Conservation (phyloP, 768 basidiomycete genomes). For the Hygrophorus russula region DNA sequence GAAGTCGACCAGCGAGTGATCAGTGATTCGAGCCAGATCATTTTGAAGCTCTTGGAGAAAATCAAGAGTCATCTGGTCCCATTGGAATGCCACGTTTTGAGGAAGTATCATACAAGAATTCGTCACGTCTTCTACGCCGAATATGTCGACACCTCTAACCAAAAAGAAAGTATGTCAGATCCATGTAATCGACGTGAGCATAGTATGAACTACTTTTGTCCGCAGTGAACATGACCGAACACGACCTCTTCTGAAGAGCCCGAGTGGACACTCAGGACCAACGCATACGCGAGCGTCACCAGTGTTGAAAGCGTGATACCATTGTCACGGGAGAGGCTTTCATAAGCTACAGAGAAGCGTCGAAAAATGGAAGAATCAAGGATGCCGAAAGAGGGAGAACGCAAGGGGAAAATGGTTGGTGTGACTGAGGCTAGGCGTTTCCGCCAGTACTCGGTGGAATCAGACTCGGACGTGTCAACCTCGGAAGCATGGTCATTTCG, state of each 20-base stretch:
- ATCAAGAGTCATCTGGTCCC: slow-evolving; percentile 2
- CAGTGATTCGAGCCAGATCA: background rate
- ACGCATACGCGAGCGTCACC: slow-evolving; percentile 2
- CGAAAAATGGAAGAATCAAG: slow-evolving; percentile 1
- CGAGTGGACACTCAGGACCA: slow-evolving; percentile 2
- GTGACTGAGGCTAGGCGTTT: background rate
- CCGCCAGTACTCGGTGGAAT: background rate
- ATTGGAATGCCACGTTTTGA: background rate
- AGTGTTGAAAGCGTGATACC: background rate
- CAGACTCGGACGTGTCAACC: too few species aligned
- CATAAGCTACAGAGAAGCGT: background rate
- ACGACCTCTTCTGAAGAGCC: slow-evolving; percentile 1
- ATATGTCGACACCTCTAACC: background rate
- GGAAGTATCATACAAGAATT: background rate
- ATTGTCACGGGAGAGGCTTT: background rate
- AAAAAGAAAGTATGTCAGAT: background rate
- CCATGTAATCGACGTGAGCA: background rate
- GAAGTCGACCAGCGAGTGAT: background rate
- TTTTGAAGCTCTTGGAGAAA: background rate
- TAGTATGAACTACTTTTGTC: background rate
- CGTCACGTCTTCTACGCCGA: background rate
- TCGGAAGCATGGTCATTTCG: background rate
- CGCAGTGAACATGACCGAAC: background rate
- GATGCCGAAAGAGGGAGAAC: background rate
- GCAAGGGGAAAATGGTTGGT: slow-evolving; percentile 1